Evolutionary conservation across 805 yeast species (phyloP).

Genomic region (Clavispora asparagi): DNA sequence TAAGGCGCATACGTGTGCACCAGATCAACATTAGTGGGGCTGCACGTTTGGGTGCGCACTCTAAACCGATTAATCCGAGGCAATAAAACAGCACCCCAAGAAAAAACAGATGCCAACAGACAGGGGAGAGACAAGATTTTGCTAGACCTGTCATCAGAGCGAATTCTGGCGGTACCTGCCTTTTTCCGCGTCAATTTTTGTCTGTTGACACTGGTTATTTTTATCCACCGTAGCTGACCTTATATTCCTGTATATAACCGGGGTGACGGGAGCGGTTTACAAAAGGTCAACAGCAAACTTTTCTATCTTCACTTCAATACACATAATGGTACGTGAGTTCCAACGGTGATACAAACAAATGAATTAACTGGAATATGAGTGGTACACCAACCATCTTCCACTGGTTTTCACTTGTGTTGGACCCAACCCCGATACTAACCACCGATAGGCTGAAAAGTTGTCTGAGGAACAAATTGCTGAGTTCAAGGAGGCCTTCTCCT

Average conservation of each 20-base stretch:
- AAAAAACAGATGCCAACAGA: neutral
- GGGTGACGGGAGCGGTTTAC: neutral
- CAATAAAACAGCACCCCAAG: neutral
- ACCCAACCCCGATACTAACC: slow-evolving; percentile 9
- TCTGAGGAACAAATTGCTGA: slow-evolving; percentile 96
- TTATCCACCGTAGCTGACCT: neutral
- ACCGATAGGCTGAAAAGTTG: slow-evolving; percentile 69
- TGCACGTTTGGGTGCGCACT: neutral
- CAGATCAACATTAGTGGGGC: neutral
- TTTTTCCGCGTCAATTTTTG: no score
- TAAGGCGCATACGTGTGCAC: neutral
- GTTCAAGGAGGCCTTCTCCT: slow-evolving; percentile 95
- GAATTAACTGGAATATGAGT: no score
- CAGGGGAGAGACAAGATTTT: neutral
- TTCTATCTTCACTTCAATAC: neutral
- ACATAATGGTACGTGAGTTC: slow-evolving; percentile 1
- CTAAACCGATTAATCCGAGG: neutral
- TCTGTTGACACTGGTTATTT: neutral
- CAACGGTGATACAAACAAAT: no score
- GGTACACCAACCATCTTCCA: neutral
- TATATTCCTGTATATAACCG: neutral
- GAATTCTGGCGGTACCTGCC: no score
- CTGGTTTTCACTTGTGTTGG: neutral
- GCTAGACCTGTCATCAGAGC: no score
- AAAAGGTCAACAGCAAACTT: slow-evolving; percentile 3